Percentiles rank a stretch among this genome's conserved stretches.
These are phyloP conservation scores for Cercophora sp. DNA, from an alignment of 495 filamentous ascomycete species.

Conservation along the genomic window DNA sequence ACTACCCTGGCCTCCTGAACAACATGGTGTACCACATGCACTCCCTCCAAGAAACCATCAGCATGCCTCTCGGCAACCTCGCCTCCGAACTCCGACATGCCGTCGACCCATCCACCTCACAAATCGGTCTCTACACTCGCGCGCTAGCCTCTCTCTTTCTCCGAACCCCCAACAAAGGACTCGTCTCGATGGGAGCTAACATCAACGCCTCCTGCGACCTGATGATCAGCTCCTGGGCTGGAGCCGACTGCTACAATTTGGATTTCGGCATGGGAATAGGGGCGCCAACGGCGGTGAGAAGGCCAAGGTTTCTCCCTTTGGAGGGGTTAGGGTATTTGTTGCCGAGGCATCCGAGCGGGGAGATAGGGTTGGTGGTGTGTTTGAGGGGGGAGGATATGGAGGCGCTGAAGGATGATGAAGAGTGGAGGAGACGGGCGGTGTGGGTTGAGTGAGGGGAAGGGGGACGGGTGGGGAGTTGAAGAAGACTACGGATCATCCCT, in stretches of 20 bases:
- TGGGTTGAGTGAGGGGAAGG: no score
- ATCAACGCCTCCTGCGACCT: conserved; percentile 32
- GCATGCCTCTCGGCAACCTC: conserved; percentile 35
- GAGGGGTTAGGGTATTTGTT: conserved; percentile 49
- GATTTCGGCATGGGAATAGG: conserved; percentile 51
- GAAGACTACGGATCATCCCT: no score
- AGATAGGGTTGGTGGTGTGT: conserved; percentile 40
- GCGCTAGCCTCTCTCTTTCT: conserved; percentile 41
- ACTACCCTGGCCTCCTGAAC: conserved; percentile 44
- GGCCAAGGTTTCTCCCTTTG: conserved; percentile 42
- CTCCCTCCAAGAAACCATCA: conserved; percentile 28
- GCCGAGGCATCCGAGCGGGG: conserved; percentile 38
- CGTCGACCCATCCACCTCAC: conserved; percentile 35
- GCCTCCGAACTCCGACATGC: conserved; percentile 43
- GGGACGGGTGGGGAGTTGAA: no score
- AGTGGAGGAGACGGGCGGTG: conserved; percentile 33
- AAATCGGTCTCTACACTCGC: conserved; percentile 31
- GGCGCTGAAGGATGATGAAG: conserved; percentile 36
- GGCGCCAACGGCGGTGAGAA: conserved; percentile 43
- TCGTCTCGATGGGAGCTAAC: conserved; percentile 27
- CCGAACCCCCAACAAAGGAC: conserved; percentile 29
- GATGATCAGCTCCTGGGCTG: conserved; percentile 54
- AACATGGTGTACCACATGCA: conserved; percentile 39
- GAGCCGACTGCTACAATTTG: conserved; percentile 39
- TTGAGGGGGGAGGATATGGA: conserved; percentile 41